phyloP scores from a whole-genome alignment of 106 monocot genomes.

The Apostasia ramifera region DNA sequence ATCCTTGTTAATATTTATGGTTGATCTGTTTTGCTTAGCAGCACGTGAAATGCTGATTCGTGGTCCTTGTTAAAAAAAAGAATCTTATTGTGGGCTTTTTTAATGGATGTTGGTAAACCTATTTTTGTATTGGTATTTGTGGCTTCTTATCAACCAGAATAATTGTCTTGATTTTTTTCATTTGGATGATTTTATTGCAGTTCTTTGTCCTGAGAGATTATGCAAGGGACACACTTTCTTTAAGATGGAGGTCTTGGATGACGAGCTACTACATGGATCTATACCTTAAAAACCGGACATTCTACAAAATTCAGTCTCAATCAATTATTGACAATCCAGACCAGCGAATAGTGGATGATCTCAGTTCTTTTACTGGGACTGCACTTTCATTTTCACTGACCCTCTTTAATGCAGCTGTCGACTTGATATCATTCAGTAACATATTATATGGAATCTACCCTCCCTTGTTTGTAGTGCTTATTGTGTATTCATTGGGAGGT shows the following conservation, averaged over 20 bases:
- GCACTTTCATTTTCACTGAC: slow-evolving; percentile 87
- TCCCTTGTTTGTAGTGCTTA: slow-evolving; percentile 84
- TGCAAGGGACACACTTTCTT: slow-evolving; percentile 86
- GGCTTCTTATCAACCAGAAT: too few relatives aligned
- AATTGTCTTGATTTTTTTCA: too few relatives aligned
- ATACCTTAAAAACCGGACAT: slow-evolving; percentile 70
- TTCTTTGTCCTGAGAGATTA: slow-evolving; percentile 92
- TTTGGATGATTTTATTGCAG: slow-evolving; percentile 26
- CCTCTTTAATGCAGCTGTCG: slow-evolving; percentile 81
- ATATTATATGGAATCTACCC: slow-evolving; percentile 89
- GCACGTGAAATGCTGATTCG: too few relatives aligned
- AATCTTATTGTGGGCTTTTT: too few relatives aligned
- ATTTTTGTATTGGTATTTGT: too few relatives aligned
- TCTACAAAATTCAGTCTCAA: slow-evolving; percentile 79
- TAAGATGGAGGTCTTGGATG: slow-evolving; percentile 99
- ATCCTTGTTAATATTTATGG: too few relatives aligned
- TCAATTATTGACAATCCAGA: slow-evolving; percentile 93
- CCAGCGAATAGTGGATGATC: slow-evolving; percentile 93
- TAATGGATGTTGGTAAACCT: too few relatives aligned
- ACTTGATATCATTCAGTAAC: slow-evolving; percentile 94
- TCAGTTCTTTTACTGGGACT: slow-evolving; percentile 82
- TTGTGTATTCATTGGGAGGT: slow-evolving; percentile 92
- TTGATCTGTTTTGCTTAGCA: too few relatives aligned
- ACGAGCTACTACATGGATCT: slow-evolving; percentile 93
- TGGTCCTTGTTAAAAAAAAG: too few relatives aligned